Evolutionary conservation across 148 eudicot species (phyloP).

Genomic region (Silene latifolia): DNA sequence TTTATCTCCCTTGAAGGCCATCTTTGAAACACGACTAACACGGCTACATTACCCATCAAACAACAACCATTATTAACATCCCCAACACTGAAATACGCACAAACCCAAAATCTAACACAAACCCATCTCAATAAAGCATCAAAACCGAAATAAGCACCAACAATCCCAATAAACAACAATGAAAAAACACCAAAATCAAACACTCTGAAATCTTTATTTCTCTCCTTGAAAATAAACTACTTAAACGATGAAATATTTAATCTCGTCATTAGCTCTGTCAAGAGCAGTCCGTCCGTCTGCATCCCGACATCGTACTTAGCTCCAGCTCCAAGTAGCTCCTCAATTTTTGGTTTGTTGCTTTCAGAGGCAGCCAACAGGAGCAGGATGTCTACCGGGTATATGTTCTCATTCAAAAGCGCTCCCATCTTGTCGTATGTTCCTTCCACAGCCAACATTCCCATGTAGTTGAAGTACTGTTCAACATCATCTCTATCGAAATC

Average conservation of each 20-base stretch:
- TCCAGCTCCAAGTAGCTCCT: conserved; percentile 84
- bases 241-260: conserved; percentile 70
- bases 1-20: too few species aligned
- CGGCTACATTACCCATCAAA: too few species aligned
- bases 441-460: conserved; percentile 98
- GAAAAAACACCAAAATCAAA: too few species aligned
- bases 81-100: too few species aligned
- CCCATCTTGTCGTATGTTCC: conserved; percentile 93
- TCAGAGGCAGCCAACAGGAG: conserved; percentile 86
- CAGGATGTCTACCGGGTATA: conserved; percentile 88
- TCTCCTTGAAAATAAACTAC: too few species aligned
- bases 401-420: conserved; percentile 68
- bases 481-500: conserved; percentile 93
- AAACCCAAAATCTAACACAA: too few species aligned
- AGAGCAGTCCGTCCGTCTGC: conserved; percentile 80
- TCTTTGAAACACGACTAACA: too few species aligned
- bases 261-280: conserved; percentile 61
- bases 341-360: conserved; percentile 80
- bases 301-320: conserved; percentile 68
- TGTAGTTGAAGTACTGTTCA: conserved; percentile 97
- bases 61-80: too few species aligned
- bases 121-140: too few species aligned
- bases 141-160: too few species aligned
- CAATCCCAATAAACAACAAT: too few species aligned
- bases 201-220: too few species aligned